Evolutionary conservation across 495 filamentous ascomycete species (phyloP).

Genomic region (Aspergillus sclerotiicarbonarius): DNA sequence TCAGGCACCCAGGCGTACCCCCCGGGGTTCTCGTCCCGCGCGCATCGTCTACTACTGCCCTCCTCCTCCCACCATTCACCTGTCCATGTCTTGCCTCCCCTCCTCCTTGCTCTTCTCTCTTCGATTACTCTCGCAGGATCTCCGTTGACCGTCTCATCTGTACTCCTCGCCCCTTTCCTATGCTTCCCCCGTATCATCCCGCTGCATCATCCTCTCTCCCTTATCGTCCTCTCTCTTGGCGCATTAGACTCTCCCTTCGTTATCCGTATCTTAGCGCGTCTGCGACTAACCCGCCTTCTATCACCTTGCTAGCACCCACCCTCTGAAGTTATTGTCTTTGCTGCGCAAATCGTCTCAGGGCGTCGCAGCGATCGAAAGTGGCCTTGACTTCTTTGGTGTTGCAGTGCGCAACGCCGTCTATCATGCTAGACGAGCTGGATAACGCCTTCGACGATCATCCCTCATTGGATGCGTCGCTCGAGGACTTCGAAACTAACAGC

Average conservation of each 20-base stretch:
- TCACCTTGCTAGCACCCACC: slow-evolving; percentile 8
- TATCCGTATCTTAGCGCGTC: slow-evolving; percentile 17
- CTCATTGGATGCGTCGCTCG: slow-evolving; percentile 68
- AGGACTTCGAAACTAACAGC: slow-evolving; percentile 68
- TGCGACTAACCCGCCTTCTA: slow-evolving; percentile 23
- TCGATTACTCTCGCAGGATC: slow-evolving; percentile 17
- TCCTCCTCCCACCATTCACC: slow-evolving; percentile 7
- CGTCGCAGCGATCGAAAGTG: slow-evolving; percentile 22
- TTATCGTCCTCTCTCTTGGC: neutral
- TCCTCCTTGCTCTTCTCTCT: slow-evolving; percentile 12
- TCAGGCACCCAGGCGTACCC: slow-evolving; percentile 25
- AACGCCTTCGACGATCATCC: slow-evolving; percentile 64
- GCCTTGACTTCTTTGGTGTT: slow-evolving; percentile 20
- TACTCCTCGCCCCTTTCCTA: slow-evolving; percentile 11
- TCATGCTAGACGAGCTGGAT: slow-evolving; percentile 49
- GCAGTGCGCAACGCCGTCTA: slow-evolving; percentile 38
- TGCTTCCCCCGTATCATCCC: slow-evolving; percentile 2
- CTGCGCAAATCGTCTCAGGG: slow-evolving; percentile 15
- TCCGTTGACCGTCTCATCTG: slow-evolving; percentile 6
- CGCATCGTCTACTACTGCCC: slow-evolving; percentile 14
- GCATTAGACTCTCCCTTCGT: neutral
- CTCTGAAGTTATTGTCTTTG: neutral
- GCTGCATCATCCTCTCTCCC: neutral
- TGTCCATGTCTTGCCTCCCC: slow-evolving; percentile 10
- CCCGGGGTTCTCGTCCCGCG: slow-evolving; percentile 6